These are phyloP conservation scores for Alternaria rosae DNA, from an alignment of 2,329 filamentous ascomycete species.

Conservation along the genomic window DNA sequence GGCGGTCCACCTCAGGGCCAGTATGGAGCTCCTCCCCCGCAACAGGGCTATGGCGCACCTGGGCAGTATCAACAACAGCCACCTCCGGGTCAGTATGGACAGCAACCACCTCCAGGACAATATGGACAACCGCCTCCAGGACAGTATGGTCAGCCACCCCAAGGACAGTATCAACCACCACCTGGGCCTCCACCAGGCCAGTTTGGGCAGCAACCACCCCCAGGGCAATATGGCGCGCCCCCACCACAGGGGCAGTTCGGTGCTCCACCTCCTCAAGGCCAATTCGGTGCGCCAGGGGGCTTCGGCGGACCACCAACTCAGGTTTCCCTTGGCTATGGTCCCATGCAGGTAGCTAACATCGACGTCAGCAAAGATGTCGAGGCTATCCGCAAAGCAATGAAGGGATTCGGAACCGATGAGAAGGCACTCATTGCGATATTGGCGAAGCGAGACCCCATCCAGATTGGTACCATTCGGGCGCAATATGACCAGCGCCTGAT, in stretches of 20 bases:
- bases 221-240: constrained; percentile 23
- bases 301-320: constrained; percentile 49
- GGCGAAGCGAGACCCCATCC: constrained; percentile 76
- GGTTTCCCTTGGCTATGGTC: constrained; percentile 75
- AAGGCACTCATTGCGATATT: constrained; percentile 75
- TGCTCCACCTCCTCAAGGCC: constrained; percentile 48
- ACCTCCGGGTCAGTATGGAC: constrained; percentile 40
- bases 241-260: constrained; percentile 38
- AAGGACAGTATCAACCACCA: constrained; percentile 34
- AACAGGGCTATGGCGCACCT: constrained; percentile 29
- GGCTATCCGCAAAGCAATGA: constrained; percentile 82
- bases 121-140: constrained; percentile 19
- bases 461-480: constrained; percentile 70
- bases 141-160: constrained; percentile 34
- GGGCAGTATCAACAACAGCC: constrained; percentile 19
- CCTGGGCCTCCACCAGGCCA: constrained; percentile 34
- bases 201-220: constrained; percentile 28
- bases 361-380: constrained; percentile 75
- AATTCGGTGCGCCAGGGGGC: constrained; percentile 31
- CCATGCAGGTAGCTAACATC: constrained; percentile 64
- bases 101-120: constrained; percentile 32
- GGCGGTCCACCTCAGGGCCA: constrained; percentile 28
- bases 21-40: constrained; percentile 29
- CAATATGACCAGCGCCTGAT: constrained; percentile 69
- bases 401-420: constrained; percentile 91